Percentiles rank a stretch among this genome's conserved stretches.
Conservation (phyloP, 75 land plant genomes). For the Pinus tabuliformis region DNA sequence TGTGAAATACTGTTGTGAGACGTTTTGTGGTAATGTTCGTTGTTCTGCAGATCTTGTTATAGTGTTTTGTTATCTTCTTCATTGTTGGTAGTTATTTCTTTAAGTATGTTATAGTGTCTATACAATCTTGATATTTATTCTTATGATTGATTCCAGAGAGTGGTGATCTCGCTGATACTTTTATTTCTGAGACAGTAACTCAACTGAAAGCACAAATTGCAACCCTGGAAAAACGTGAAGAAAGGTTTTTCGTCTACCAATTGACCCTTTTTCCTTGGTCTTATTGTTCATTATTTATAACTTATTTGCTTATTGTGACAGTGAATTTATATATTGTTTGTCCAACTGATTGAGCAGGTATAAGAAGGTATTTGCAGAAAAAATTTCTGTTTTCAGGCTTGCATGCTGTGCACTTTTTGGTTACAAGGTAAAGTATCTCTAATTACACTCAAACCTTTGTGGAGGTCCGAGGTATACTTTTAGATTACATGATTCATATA, state of each 20-base stretch:
- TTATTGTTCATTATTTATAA: neutral
- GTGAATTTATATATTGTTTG: neutral
- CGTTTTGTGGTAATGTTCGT: too few relatives aligned
- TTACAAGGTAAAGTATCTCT: constrained; percentile 56
- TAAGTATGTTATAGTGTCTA: too few relatives aligned
- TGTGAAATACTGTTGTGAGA: too few relatives aligned
- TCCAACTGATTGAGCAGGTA: constrained; percentile 48
- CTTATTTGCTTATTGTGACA: neutral
- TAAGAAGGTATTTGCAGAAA: constrained; percentile 90
- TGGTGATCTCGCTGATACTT: constrained; percentile 35
- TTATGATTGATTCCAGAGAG: constrained; percentile 24
- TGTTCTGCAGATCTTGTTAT: too few relatives aligned
- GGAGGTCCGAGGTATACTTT: neutral
- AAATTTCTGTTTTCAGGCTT: constrained; percentile 79
- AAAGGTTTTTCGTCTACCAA: constrained; percentile 31
- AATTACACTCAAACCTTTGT: neutral
- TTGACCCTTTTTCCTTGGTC: neutral
- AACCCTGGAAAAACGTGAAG: constrained; percentile 84
- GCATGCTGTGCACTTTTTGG: constrained; percentile 94
- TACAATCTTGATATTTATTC: neutral
- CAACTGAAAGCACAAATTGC: constrained; percentile 80
- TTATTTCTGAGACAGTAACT: constrained; percentile 53
- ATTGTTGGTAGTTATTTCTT: too few relatives aligned
- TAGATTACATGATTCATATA: neutral
- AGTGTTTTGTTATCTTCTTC: too few relatives aligned